Base-by-base conservation (phyloP, 2,329 filamentous ascomycete genomes). In the Penicillium sp. region DNA sequence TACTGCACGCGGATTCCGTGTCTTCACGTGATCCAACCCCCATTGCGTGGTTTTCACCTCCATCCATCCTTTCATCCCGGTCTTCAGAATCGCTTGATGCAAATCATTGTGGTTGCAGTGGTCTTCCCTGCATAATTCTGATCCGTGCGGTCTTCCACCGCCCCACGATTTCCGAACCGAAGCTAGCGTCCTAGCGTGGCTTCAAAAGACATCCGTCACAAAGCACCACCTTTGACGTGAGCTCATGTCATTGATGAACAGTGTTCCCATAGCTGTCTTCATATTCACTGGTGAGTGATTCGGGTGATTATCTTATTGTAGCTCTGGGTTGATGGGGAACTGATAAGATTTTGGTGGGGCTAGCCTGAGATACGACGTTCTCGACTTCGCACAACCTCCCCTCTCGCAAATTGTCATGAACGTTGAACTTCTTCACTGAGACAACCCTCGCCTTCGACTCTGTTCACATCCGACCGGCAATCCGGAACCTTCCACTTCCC, bases 301-400 rank as follows among this genome's bases (percentile, higher is more conserved):
- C 21, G 33, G 16, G 14, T 11, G 37, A 27, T 8, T 14, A n/a
- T 21, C 19, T 27, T 9, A 16, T 54, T 29, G n/a, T 16, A 35
- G n/a, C 14, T 46, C 29, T 21, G 25, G 50, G 37, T 42, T 50
- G 39, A 53, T 47, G 25, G 42, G 39, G 43, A 33, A 53, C 43
- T 42, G 39, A 46, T 43, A 37, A 62, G 59, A 54, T 52, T 54
- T 60, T 66, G 60, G 69, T 65, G 67, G 67, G 61, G 65, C 53
- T 46, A 63, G 61, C 19, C 33, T 59, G 55, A 53, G 61, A 63
- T 62, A 45, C 55, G 55, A 50, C 56, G 59, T 60, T 63, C 57
- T 70, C 65, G 64, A 64, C 60, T 67, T 69, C 71, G 71, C 71
- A 73, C 71, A 73, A 71, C 63, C 66, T 66, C 61, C 64, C 58